A percentile compares a stretch with the other conserved stretches of the same genome.
Conservation (phyloP, 1,139 yeast species). For the Yamadazyma triangularis region DNA sequence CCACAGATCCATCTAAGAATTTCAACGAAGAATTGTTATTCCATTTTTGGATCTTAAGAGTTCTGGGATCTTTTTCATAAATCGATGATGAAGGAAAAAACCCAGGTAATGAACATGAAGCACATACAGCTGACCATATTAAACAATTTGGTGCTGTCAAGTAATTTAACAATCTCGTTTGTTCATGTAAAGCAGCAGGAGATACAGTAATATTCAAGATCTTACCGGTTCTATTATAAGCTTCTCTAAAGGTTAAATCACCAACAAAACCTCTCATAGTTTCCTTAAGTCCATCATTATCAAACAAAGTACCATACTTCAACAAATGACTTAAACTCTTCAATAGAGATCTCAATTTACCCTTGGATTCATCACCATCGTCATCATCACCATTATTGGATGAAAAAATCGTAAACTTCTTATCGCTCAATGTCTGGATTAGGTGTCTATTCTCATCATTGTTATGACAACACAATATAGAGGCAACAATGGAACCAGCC, state of each 20-base stretch:
- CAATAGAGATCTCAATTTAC: conserved; percentile 38
- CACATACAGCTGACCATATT: conserved; percentile 88
- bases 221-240: conserved; percentile 56
- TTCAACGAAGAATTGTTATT: conserved; percentile 70
- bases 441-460: conserved; percentile 66
- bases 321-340: conserved; percentile 48
- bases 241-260: conserved; percentile 70
- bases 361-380: conserved; percentile 23
- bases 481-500: conserved; percentile 94
- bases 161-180: conserved; percentile 41
- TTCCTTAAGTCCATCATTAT: conserved; percentile 61
- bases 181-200: conserved; percentile 64
- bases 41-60: conserved; percentile 74
- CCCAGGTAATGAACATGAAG: conserved; percentile 92
- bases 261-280: conserved; percentile 84
- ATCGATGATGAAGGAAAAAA: conserved; percentile 83
- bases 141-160: conserved; percentile 48
- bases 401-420: conserved; percentile 54
- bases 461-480: conserved; percentile 76
- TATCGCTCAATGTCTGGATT: conserved; percentile 49
- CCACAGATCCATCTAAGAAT: conserved; percentile 95
- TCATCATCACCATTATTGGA: conserved; percentile 2
- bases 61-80: conserved; percentile 73
- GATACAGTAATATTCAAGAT: conserved; percentile 53
- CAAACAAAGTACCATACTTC: conserved; percentile 86